A percentile compares a stretch with the other conserved stretches of the same genome.
These are phyloP conservation scores for Fusarium gaditjirri DNA, from an alignment of 2,329 filamentous ascomycete genomes.

Conservation along the genomic window DNA sequence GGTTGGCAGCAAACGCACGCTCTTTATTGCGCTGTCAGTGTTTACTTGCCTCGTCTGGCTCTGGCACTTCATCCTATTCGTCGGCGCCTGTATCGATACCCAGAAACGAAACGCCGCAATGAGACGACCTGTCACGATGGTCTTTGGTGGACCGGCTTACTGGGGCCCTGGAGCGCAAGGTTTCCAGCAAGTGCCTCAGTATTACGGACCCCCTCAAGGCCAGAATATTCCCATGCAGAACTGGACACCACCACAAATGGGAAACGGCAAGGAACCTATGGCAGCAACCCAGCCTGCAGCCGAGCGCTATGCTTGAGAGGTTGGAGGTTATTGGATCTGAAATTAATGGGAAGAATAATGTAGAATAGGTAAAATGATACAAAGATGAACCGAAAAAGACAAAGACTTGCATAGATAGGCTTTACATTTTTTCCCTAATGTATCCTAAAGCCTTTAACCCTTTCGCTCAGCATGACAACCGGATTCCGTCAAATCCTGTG, in stretches of 20 bases:
- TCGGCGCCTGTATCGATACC: slow-evolving; percentile 54
- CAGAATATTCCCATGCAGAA: slow-evolving; percentile 39
- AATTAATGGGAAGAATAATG: background rate
- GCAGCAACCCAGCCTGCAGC: slow-evolving; percentile 1
- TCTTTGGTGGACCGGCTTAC: slow-evolving; percentile 42
- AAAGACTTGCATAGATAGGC: background rate
- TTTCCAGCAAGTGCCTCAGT: slow-evolving; percentile 46
- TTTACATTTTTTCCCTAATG: too few species aligned
- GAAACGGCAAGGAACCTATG: slow-evolving; percentile 21
- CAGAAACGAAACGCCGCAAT: slow-evolving; percentile 44
- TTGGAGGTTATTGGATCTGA: background rate
- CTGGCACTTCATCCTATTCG: slow-evolving; percentile 54
- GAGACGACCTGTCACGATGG: slow-evolving; percentile 41
- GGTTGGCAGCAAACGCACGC: slow-evolving; percentile 1
- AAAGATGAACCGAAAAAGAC: background rate
- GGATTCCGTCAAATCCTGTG: too few species aligned
- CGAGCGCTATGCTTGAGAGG: slow-evolving; percentile 14
- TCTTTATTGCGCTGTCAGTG: slow-evolving; percentile 36
- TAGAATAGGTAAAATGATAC: background rate
- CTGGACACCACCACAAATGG: slow-evolving; percentile 7
- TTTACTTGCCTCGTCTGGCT: slow-evolving; percentile 43
- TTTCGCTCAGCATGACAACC: too few species aligned
- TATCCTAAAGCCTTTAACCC: too few species aligned
- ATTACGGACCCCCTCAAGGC: slow-evolving; percentile 24
- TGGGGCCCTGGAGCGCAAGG: slow-evolving; percentile 46